Base-by-base conservation (phyloP, 164 flowering plant species). In the Macadamia integrifolia region DNA sequence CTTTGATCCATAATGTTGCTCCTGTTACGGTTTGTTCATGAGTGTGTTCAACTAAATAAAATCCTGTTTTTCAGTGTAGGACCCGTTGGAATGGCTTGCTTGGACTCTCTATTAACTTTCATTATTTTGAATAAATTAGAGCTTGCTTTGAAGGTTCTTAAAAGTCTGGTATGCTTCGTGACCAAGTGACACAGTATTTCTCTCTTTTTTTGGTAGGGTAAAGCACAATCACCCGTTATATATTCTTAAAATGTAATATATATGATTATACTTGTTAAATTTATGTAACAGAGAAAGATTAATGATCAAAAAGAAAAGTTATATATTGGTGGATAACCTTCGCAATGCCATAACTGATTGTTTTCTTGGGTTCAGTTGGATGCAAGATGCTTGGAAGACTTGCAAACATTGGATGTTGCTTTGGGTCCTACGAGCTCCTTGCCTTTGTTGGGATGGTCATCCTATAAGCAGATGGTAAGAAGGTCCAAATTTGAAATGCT, bases 391-490 rank as follows among this genome's bases (percentile, higher is more conserved):
- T 53, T 76, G 66, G 74, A 48, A 68, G 66, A 75, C 44, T 14
- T 76, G 28, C 58, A 65, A 29, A 40, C 11, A 50, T 57, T 76
- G 66, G 72, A 72, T 67, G 15, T 12, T 64, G 69, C 72, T 60
- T 68, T 76, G 69, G 78, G 75, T 35, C 75, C 69, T 71, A 32
- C 78, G 42, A 64, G 66, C 31, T 68, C 78, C 40, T 62, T 76
- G 52, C 78, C 75, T 60, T 68, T 68, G 53, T 7, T 64, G 31
- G 70, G 70, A 65, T 72, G 66, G 66, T 71, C 75, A 64, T 56
- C 78, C 46, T 68, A 68, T 61, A 66, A 76, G 69, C 66, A 57
- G 48, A 72, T 76, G 75, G 78, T 75, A 75, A 48, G 65, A 52
- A 68, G 28, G 9, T 55, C 23, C 31, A 13, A 50, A 58, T 40